Evolutionary conservation across 805 yeast genomes (phyloP).

Genomic region (Tetrapisispora iriomotensis): DNA sequence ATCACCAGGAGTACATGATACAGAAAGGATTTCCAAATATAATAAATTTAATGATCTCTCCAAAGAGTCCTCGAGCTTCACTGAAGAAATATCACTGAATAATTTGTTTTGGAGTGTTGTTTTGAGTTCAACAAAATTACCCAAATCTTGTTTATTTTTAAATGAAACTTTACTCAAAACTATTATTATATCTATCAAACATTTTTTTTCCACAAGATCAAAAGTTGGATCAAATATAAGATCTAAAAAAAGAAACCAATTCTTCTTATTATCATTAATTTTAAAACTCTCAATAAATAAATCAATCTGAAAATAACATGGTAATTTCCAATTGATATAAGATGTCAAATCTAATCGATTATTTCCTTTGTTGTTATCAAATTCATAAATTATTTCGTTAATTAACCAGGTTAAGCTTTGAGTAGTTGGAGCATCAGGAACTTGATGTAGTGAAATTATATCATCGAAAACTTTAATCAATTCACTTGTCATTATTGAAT

Average conservation of each 20-base stretch:
- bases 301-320: conserved; percentile 10
- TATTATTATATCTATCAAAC: conserved; percentile 15
- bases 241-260: neutral
- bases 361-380: no score
- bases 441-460: no score
- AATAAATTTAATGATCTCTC: neutral
- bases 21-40: conserved; percentile 10
- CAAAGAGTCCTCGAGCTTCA: neutral
- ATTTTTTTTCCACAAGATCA: conserved; percentile 5
- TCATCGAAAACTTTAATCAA: no score
- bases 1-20: conserved; percentile 14
- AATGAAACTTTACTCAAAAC: conserved; percentile 16
- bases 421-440: no score
- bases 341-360: neutral
- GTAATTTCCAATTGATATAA: conserved; percentile 13
- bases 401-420: neutral
- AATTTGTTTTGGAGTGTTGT: neutral
- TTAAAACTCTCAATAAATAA: conserved; percentile 15
- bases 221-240: neutral
- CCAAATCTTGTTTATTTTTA: conserved; percentile 18
- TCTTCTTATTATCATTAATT: neutral
- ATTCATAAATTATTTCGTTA: neutral
- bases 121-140: neutral
- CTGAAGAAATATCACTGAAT: neutral
- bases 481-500: no score